phyloP scores from a whole-genome alignment of 1,139 yeast genomes.

The Blastobotrys proliferans region DNA sequence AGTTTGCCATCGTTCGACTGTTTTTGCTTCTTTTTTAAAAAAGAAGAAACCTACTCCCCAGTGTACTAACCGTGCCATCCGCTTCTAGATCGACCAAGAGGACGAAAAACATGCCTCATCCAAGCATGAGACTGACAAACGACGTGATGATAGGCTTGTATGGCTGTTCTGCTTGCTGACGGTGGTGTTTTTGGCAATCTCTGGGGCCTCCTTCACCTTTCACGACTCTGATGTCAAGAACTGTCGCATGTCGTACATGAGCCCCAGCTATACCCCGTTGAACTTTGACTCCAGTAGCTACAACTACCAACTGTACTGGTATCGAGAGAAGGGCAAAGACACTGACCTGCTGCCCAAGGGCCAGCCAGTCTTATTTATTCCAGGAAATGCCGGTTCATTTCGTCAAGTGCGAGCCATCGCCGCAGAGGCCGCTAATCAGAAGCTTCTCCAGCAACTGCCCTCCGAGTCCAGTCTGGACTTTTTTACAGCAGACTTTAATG shows the following conservation, averaged over 20 bases:
- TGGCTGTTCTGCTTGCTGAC: conserved; percentile 3
- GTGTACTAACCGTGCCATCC: too few relatives aligned
- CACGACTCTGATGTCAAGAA: conserved; percentile 19
- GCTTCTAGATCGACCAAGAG: too few relatives aligned
- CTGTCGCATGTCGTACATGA: conserved; percentile 30
- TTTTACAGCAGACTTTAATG: conserved; percentile 90
- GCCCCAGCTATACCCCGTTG: conserved; percentile 69
- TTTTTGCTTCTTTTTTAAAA: too few relatives aligned
- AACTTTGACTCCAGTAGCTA: conserved; percentile 66
- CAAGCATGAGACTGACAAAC: background rate
- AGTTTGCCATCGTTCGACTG: too few relatives aligned
- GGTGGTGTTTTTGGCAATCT: conserved; percentile 11
- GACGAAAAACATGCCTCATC: too few relatives aligned
- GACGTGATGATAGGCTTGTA: background rate
- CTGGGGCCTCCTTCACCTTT: conserved; percentile 16
- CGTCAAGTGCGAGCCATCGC: conserved; percentile 90
- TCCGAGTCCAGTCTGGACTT: conserved; percentile 36
- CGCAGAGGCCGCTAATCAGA: conserved; percentile 55
- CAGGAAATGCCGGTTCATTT: conserved; percentile 96
- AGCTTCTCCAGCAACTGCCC: conserved; percentile 8
- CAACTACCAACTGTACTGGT: conserved; percentile 70
- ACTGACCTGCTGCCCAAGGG: conserved; percentile 45
- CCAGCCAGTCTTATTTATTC: conserved; percentile 84
- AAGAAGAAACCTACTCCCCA: too few relatives aligned
- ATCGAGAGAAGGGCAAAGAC: conserved; percentile 36